Evolutionary conservation across 2,329 filamentous ascomycete species (phyloP).

Genomic region (Harringtonia aguacate): DNA sequence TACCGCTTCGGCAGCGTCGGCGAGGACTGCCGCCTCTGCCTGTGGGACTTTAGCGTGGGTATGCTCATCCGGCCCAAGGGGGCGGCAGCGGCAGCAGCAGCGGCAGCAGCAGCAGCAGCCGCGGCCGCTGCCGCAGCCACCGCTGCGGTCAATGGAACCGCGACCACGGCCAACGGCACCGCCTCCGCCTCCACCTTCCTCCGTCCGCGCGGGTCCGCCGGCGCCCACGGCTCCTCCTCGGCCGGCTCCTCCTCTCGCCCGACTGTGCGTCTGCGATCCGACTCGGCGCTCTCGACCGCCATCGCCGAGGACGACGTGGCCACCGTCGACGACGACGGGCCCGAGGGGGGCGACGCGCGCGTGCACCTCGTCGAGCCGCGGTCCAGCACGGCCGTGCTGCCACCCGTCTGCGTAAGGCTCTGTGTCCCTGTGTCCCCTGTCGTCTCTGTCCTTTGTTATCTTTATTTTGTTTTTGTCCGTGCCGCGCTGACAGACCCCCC

Average conservation of each 20-base stretch:
- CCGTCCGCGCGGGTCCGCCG: constrained; percentile 42
- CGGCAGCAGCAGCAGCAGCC: constrained; percentile 3
- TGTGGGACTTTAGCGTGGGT: constrained; percentile 97
- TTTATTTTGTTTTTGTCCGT: not conserved
- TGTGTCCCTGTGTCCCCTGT: too few species aligned
- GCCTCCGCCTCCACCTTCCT: constrained; percentile 33
- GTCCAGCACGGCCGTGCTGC: constrained; percentile 71
- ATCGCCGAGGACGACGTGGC: constrained; percentile 44
- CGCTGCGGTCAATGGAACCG: not conserved
- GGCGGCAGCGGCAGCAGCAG: constrained; percentile 37
- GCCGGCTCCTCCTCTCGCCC: constrained; percentile 39
- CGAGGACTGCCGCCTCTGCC: constrained; percentile 77
- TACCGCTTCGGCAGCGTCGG: constrained; percentile 95
- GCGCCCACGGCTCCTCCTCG: too few species aligned
- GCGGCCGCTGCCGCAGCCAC: not conserved
- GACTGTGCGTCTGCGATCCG: constrained; percentile 16
- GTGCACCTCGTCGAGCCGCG: constrained; percentile 77
- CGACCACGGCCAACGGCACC: constrained; percentile 11
- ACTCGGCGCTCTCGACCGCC: constrained; percentile 29
- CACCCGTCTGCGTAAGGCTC: constrained; percentile 71
- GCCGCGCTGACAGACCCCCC: not conserved
- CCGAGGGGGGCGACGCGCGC: constrained; percentile 34
- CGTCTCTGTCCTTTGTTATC: not conserved
- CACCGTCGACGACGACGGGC: constrained; percentile 31
- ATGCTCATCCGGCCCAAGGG: constrained; percentile 90